Evolutionary conservation across 2,329 filamentous ascomycete species (phyloP), one percentile per base, ranked within the genome.

Genomic region (Penicillium aurantiogriseum): DNA sequence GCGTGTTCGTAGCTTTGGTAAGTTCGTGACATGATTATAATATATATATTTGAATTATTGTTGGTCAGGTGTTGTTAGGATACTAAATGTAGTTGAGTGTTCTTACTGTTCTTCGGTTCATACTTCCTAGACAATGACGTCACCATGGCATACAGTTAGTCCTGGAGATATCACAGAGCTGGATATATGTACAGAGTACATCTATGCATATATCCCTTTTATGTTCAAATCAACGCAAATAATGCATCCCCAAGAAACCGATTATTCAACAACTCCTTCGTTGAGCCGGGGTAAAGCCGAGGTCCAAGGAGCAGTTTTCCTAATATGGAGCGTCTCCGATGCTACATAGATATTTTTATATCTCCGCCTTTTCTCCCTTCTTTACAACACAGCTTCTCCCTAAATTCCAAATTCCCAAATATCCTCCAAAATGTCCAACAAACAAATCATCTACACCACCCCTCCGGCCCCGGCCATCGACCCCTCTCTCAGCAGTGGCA

Each of bases 401-500:
- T 23, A 10, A 10, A 36, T 27, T 13, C 7, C 29, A 8, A 27
- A 10, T n/a, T 19, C 17, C 10, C 8, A 33, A 3, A 54, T 2
- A 17, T n/a, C n/a, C 25, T n/a, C 10, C 58, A 63, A 60, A 35
- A 64, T 71, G 63, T 65, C 67, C 13, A 71, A 76, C 63, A 71
- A 70, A 48, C 73, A 76, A 60, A 59, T 74, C 44, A 67, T 75
- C 60, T 75, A 75, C 61, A 67, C 66, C 57, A 72, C 70, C 23
- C 56, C 68, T 7, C 74, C 74, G 4, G 64, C 63, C 5, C 68
- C 71, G 31, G 68, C 72, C 19, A 75, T 75, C 56, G 60, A 75
- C 54, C 72, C 73, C n/a, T 71, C 72, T 17, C 63, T 75, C 15
- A 59, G 56, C 36, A 62, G 46, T 35, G 74, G 73, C 47, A 76